Evolutionary conservation across 352 stramenopile genomes (phyloP).

Genomic region (Phytopythium ostracodes): DNA sequence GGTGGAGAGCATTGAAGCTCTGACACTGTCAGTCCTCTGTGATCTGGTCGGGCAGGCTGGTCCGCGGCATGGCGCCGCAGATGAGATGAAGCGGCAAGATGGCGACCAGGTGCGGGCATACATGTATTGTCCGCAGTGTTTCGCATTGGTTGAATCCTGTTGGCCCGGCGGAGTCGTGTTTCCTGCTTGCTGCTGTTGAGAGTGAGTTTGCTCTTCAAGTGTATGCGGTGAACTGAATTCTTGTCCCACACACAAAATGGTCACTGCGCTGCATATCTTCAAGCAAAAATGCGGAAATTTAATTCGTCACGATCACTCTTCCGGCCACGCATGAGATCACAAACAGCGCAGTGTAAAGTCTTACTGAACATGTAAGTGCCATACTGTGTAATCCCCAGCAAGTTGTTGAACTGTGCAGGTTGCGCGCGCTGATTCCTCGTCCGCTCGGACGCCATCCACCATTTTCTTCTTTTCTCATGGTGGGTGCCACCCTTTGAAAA

Average conservation of each 20-base stretch:
- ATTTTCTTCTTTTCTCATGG: neutral
- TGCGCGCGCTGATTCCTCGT: conserved; percentile 6
- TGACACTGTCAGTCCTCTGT: no score
- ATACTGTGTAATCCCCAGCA: neutral
- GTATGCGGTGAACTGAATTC: conserved; percentile 1
- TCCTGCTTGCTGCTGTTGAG: no score
- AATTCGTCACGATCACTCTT: neutral
- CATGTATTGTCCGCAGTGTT: no score
- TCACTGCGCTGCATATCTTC: neutral
- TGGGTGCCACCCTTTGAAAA: neutral
- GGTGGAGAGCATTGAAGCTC: neutral
- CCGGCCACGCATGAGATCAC: no score
- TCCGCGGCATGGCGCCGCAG: neutral
- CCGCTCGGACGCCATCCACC: neutral
- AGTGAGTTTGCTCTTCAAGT: neutral
- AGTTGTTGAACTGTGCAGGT: neutral
- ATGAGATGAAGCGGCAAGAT: neutral
- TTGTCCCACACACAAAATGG: neutral
- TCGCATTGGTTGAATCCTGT: no score
- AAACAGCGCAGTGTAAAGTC: no score
- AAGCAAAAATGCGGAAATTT: neutral
- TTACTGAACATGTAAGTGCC: no score
- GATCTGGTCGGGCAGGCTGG: neutral
- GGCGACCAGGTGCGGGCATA: neutral
- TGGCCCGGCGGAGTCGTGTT: no score